Conservation (phyloP, 2,329 filamentous ascomycete genomes). For the Fusarium paranaense region DNA sequence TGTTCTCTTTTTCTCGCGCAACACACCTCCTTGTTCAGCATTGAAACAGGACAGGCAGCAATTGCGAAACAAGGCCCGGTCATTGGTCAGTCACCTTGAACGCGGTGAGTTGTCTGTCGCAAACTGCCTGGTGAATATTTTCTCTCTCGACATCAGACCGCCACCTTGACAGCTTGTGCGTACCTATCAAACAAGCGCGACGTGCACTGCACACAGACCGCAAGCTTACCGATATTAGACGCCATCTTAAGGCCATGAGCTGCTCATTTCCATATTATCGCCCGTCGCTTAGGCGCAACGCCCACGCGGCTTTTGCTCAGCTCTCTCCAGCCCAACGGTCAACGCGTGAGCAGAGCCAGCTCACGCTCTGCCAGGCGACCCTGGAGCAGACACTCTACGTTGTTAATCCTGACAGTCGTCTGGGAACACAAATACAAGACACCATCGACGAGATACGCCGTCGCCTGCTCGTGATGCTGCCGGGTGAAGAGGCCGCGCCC, state of each 20-base stretch:
- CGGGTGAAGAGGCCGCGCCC: neutral
- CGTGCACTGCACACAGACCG: neutral
- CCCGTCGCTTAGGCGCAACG: neutral
- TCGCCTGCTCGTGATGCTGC: neutral
- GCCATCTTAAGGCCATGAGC: neutral
- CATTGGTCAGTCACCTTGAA: neutral
- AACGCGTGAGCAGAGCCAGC: neutral
- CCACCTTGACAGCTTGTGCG: neutral
- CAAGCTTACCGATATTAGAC: neutral
- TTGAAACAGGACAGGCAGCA: neutral
- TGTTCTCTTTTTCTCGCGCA: neutral
- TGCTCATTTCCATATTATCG: slow-evolving; percentile 1
- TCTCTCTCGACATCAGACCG: neutral
- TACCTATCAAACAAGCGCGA: neutral
- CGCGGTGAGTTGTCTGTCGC: neutral
- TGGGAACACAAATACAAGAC: neutral
- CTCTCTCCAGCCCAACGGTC: neutral
- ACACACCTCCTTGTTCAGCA: neutral
- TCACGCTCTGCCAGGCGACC: slow-evolving; percentile 3
- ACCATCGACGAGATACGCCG: slow-evolving; percentile 1
- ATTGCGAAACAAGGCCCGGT: neutral
- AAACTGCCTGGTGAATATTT: neutral
- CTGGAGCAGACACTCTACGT: slow-evolving; percentile 12
- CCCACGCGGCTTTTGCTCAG: slow-evolving; percentile 3
- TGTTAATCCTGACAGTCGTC: neutral